Conservation (phyloP, 169 alveolate species). For the Plasmodium gonderi region DNA sequence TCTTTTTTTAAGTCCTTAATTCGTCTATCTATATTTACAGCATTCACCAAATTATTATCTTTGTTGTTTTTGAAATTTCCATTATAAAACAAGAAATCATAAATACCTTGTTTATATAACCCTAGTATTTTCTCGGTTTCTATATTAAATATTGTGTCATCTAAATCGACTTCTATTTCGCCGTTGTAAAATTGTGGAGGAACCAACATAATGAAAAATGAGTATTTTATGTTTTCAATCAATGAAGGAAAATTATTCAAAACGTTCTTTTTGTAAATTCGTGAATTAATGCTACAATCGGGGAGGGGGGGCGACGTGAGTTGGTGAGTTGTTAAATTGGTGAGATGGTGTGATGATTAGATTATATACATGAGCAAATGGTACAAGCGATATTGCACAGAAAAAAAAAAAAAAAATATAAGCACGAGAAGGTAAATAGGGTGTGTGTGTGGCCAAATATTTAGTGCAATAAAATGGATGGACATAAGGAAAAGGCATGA, state of each 20-base stretch:
- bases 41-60: neutral
- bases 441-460: no score
- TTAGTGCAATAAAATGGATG: no score
- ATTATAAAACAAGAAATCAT: neutral
- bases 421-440: no score
- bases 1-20: constrained; percentile 14
- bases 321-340: no score
- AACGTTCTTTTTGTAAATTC: neutral
- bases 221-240: no score
- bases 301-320: no score
- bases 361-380: no score
- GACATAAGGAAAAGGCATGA: no score
- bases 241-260: neutral
- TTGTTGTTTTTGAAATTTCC: neutral
- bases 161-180: constrained; percentile 11
- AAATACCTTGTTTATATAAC: neutral
- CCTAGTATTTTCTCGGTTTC: neutral
- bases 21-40: constrained; percentile 16
- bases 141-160: constrained; percentile 1
- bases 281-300: no score
- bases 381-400: no score
- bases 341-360: no score
- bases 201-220: neutral
- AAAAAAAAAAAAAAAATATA: no score
- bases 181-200: constrained; percentile 12